Evolutionary conservation across 306 rosid species (phyloP).

Genomic region (Cucumis hystrix): DNA sequence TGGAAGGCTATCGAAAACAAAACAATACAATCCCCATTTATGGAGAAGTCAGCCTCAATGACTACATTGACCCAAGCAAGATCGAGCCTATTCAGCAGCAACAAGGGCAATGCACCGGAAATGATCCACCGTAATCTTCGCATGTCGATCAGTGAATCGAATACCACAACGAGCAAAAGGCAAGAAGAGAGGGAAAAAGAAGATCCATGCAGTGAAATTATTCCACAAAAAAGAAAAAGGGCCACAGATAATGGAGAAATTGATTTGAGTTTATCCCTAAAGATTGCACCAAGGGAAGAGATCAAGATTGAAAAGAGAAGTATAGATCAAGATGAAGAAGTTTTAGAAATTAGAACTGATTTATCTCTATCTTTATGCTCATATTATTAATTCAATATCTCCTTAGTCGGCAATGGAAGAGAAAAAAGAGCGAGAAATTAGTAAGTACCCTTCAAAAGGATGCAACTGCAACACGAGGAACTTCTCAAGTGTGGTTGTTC

Average conservation of each 20-base stretch:
- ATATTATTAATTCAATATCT: constrained; percentile 13
- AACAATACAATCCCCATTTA: constrained; percentile 10
- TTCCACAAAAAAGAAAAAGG: constrained; percentile 37
- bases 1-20: constrained; percentile 31
- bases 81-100: constrained; percentile 14
- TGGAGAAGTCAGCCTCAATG: background rate
- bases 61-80: constrained; percentile 17
- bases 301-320: background rate
- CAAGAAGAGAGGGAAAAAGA: background rate
- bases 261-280: constrained; percentile 67
- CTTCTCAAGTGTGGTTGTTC: no score
- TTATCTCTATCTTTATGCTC: constrained; percentile 55
- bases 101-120: background rate
- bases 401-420: constrained; percentile 19
- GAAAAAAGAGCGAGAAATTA: background rate
- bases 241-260: constrained; percentile 21
- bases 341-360: constrained; percentile 24
- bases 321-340: background rate
- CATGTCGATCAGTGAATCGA: background rate
- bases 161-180: background rate
- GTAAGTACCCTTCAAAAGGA: no score
- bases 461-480: no score
- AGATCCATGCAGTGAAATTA: background rate
- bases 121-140: background rate
- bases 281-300: constrained; percentile 23